These are phyloP conservation scores for Phytophthora crassamura DNA, from an alignment of 352 stramenopile species.

Conservation along the genomic window DNA sequence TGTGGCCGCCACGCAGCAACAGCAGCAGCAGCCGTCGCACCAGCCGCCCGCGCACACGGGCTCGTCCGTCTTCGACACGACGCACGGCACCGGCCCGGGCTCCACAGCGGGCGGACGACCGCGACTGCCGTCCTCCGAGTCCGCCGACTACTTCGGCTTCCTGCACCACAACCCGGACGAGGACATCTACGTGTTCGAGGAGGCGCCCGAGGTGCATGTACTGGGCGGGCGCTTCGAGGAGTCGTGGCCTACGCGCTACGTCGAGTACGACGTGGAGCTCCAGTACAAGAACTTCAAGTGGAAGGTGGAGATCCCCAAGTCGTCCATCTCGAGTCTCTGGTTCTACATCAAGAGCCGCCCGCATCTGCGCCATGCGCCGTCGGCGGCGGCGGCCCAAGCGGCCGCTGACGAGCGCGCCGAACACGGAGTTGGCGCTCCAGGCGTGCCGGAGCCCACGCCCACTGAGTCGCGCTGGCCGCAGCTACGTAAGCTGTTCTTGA, in stretches of 20 bases:
- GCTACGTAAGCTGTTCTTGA: slow-evolving; percentile 83
- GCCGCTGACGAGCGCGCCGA: slow-evolving; percentile 28
- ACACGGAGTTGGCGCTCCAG: slow-evolving; percentile 29
- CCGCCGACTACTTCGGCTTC: slow-evolving; percentile 52
- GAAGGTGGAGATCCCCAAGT: slow-evolving; percentile 89
- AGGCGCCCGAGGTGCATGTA: slow-evolving; percentile 65
- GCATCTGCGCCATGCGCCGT: slow-evolving; percentile 55
- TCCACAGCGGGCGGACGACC: slow-evolving; percentile 21
- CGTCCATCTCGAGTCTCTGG: slow-evolving; percentile 81
- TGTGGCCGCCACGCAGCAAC: slow-evolving; percentile 18
- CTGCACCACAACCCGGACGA: slow-evolving; percentile 64
- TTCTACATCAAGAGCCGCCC: slow-evolving; percentile 89
- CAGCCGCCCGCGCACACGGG: slow-evolving; percentile 12
- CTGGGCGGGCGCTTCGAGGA: slow-evolving; percentile 72
- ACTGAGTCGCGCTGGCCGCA: slow-evolving; percentile 57
- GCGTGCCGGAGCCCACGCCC: slow-evolving; percentile 28
- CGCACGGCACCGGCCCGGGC: slow-evolving; percentile 36
- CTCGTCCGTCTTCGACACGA: slow-evolving; percentile 55
- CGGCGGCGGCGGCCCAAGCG: slow-evolving; percentile 16
- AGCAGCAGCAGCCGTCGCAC: slow-evolving; percentile 12
- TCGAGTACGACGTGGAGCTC: slow-evolving; percentile 88
- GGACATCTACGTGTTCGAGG: slow-evolving; percentile 81
- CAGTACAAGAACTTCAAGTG: slow-evolving; percentile 82
- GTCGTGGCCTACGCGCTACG: slow-evolving; percentile 82
- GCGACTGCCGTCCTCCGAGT: slow-evolving; percentile 28